Evolutionary conservation across 2,329 filamentous ascomycete species (phyloP), one percentile per base, ranked within the genome.

Genomic region (Clarireedia homoeocarpa): DNA sequence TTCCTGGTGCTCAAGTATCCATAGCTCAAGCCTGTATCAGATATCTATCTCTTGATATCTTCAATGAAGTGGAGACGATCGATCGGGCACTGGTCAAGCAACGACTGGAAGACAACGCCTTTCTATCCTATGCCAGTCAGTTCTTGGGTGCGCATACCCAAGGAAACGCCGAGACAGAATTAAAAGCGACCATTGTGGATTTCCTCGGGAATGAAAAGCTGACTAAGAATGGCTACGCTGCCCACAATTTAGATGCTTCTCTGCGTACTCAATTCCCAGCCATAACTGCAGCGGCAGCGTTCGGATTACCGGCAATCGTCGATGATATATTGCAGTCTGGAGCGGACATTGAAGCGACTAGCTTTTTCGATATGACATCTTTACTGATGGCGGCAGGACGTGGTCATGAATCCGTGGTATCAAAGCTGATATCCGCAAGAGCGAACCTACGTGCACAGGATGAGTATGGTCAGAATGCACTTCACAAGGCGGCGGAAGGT

Each of bases 81-180:
- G 20, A 46, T 12, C 20, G 7, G 20, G 4, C 10, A 38, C 6
- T 24, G 10, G 9, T 46, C 20, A 46, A 26, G 12, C 34, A 15
- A n/a, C 57, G 66, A 3, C 34, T 68, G 2, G 9, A 47, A 10
- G n/a, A 24, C 6, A 45, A 70, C 58, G 48, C 58, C 4, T 48
- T 72, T 17, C 67, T 65, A 49, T 9, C 57, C 1, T 73, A 73
- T 48, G 67, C 69, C 1, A 61, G 67, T 4, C n/a, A 17, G 0
- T 56, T 69, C 58, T 72, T 70, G 71, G 68, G 63, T 1, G 9
- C 66, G 47, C 69, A 73, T 63, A 65, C 46, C n/a, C 45, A 39
- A 39, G 53, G 47, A 4, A 24, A 6, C 6, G 27, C 30, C 4
- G 48, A 39, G 20, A 23, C 14, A 26, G 48, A 39, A 30, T 17